phyloP scores from a whole-genome alignment of 257 asterid genomes.

The Primulina eburnea region DNA sequence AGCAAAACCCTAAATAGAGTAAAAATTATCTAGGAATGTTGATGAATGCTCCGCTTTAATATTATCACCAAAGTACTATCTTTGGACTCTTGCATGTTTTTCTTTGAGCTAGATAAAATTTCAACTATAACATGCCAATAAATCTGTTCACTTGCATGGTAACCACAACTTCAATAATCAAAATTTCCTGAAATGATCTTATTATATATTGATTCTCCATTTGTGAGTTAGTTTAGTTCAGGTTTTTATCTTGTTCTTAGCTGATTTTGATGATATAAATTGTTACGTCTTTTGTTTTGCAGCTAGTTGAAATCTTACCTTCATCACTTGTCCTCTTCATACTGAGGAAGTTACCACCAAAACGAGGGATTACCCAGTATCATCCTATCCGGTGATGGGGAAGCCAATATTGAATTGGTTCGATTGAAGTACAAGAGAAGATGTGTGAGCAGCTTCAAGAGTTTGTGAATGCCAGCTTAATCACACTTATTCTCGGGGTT shows the following conservation, averaged over 20 bases:
- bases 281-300: constrained; percentile 23
- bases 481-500: constrained; percentile 2
- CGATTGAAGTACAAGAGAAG: background rate
- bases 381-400: constrained; percentile 73
- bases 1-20: background rate
- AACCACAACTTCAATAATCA: background rate
- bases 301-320: constrained; percentile 88
- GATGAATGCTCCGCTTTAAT: background rate
- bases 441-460: constrained; percentile 11
- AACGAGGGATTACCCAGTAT: constrained; percentile 84
- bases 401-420: background rate
- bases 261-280: constrained; percentile 2
- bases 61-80: too few relatives aligned
- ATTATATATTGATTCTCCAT: background rate
- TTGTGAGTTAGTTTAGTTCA: background rate
- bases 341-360: constrained; percentile 93
- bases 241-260: background rate
- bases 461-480: constrained; percentile 17
- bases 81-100: background rate
- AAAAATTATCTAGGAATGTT: background rate
- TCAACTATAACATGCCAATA: background rate
- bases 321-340: constrained; percentile 92
- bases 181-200: background rate
- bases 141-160: background rate
- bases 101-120: background rate